Base-by-base conservation (phyloP, 495 filamentous ascomycete genomes). In the Tricharina praecox region DNA sequence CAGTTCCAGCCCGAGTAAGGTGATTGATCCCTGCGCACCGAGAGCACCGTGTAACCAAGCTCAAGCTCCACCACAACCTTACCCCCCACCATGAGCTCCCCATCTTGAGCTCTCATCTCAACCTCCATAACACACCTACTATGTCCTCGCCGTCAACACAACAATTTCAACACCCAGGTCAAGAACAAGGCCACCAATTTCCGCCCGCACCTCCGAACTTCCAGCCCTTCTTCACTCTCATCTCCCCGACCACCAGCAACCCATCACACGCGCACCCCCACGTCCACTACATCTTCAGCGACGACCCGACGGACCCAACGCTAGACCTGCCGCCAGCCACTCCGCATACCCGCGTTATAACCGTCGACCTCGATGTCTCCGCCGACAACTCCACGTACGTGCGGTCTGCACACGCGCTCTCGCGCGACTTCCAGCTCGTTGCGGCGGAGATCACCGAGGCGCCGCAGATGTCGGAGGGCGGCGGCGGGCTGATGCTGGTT, bases 271-370 rank as follows among this genome's bases (percentile, higher is more conserved):
- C 88, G 63, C 87, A 92, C 51, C 76, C 78, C 18, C 76, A 71
- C 33, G 77, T 93, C 2, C 85, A 88, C 69, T 96, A 96, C 66
- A 74, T 94, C 50, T 96, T 93, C 66, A 72, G 71, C 52, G 81
- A 87, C 58, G 85, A 93, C 63, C 74, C 77, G 49, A 67, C 69
- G 8, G 70, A 74, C 58, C 78, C 82, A 8, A 66, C 79, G 36
- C 63, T 83, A 24, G 80, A 79, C 4, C 26, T 41, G 18, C 30
- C 36, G 44, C 51, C 49, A n/a, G 48, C 25, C 24, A 20, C 48
- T 33, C 46, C 44, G 7, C 53, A 55, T n/a, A 69, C 74, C 42
- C 69, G 76, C 23, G 72, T 71, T 21, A 50, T 82, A 13, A 57
- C 80, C 23, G 61, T 79, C 39, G 65, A 61, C 16, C 58, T 58